Conservation (phyloP, 768 basidiomycete species). For the Rhodosporidiobolus odoratus region DNA sequence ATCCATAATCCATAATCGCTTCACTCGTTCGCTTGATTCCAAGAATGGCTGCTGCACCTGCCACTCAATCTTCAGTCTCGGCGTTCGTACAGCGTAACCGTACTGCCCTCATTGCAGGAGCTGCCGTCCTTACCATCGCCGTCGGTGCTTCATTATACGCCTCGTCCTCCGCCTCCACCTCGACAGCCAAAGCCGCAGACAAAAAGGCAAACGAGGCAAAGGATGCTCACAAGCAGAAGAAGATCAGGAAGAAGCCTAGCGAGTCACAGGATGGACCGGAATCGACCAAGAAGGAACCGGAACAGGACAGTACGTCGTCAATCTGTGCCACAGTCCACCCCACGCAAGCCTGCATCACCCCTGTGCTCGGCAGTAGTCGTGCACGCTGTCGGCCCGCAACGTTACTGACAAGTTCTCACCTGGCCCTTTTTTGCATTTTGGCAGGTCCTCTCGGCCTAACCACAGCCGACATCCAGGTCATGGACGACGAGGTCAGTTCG, state of each 20-base stretch:
- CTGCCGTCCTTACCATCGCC: background rate
- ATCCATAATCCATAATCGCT: no score
- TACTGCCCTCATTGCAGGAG: background rate
- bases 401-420: no score
- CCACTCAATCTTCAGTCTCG: background rate
- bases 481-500: constrained; percentile 37
- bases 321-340: no score
- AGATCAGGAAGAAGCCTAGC: background rate
- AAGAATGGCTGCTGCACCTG: no score
- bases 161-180: background rate
- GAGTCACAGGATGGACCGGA: background rate
- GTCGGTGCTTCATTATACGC: background rate
- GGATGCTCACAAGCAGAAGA: constrained; percentile 11
- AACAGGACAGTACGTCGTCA: no score
- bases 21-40: no score
- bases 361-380: no score
- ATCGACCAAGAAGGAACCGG: no score
- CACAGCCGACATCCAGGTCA: constrained; percentile 42
- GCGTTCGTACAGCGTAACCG: background rate
- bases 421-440: background rate
- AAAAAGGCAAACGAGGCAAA: background rate
- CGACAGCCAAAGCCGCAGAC: background rate
- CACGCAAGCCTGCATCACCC: no score
- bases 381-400: no score
- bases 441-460: constrained; percentile 27